Conservation (phyloP, 2,329 filamentous ascomycete species). For the Apiospora koreana region DNA sequence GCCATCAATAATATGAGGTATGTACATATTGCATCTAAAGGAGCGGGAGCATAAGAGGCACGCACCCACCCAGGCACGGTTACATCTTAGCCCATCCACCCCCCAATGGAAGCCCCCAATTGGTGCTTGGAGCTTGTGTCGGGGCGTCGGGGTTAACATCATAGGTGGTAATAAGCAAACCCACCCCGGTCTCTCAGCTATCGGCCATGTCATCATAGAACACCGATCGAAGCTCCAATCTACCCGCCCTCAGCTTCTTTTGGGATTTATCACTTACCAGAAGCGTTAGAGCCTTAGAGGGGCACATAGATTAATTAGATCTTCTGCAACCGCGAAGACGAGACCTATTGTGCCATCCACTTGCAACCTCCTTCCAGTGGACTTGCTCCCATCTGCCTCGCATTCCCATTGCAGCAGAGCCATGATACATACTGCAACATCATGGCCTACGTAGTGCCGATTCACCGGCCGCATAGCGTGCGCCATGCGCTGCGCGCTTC, state of each 20-base stretch:
- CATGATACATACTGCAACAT: slow-evolving; percentile 27
- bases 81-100: not conserved
- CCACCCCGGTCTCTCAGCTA: not conserved
- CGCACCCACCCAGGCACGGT: not conserved
- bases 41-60: not conserved
- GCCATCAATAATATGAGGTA: no score
- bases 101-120: no score
- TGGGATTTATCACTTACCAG: not conserved
- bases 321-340: not conserved
- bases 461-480: slow-evolving; percentile 89
- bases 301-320: not conserved
- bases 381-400: not conserved
- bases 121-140: not conserved
- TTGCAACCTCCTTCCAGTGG: not conserved
- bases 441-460: slow-evolving; percentile 95
- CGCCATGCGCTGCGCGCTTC: slow-evolving; percentile 82
- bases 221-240: not conserved
- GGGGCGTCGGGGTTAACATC: not conserved
- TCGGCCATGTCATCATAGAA: slow-evolving; percentile 5
- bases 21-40: no score
- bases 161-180: not conserved
- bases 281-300: not conserved
- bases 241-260: not conserved
- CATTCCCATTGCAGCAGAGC: slow-evolving; percentile 13
- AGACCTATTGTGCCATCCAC: not conserved